Conservation (phyloP, 2,329 filamentous ascomycete species). For the Fusarium beomiforme region DNA sequence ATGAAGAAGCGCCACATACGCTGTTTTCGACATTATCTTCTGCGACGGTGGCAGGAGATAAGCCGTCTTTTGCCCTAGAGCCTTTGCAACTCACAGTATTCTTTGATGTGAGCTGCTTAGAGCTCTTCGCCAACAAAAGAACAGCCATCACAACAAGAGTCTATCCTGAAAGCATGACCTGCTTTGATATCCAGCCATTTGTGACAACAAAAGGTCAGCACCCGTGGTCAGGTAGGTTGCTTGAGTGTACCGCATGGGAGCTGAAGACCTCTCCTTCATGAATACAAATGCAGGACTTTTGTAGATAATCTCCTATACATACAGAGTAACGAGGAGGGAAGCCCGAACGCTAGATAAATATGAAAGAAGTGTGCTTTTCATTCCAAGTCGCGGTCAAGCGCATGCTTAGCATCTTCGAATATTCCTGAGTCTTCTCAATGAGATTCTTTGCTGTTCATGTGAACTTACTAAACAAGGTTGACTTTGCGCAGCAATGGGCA, state of each 20-base stretch:
- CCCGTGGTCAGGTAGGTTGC: background rate
- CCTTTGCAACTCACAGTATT: background rate
- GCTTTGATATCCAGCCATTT: background rate
- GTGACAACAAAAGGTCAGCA: background rate
- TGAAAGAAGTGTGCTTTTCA: too few relatives aligned
- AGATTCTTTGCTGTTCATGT: background rate
- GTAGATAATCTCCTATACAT: rapidly evolving
- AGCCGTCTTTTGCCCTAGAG: rapidly evolving
- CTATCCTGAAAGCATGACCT: background rate
- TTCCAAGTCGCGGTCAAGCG: too few relatives aligned
- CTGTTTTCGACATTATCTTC: background rate
- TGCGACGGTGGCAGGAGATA: background rate
- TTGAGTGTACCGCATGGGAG: background rate
- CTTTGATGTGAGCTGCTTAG: background rate
- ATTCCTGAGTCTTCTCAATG: too few relatives aligned
- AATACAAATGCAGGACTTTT: rapidly evolving
- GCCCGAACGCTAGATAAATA: background rate
- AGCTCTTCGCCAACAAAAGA: background rate
- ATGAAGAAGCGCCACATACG: background rate
- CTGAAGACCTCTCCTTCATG: rapidly evolving
- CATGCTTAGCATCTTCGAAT: too few relatives aligned
- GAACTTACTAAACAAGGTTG: too few relatives aligned
- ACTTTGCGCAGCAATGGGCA: too few relatives aligned
- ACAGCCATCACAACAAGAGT: background rate
- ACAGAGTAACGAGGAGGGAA: rapidly evolving